These are phyloP conservation scores for Starmera amethionina DNA, from an alignment of 805 yeast species.

Conservation along the genomic window DNA sequence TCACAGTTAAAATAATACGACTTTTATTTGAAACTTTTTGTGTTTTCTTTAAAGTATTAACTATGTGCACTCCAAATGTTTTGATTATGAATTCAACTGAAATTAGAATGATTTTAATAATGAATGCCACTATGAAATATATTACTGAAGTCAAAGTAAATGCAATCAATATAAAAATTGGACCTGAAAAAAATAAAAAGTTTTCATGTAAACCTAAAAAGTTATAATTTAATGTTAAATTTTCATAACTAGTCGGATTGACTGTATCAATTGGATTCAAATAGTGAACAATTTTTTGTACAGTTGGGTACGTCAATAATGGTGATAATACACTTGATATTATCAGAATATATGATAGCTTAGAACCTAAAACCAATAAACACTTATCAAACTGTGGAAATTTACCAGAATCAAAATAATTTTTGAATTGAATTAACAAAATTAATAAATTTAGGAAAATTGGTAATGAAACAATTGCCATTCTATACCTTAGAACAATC, in stretches of 20 bases:
- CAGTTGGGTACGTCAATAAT: constrained; percentile 21
- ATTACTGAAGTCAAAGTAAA: constrained; percentile 27
- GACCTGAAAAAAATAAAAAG: constrained; percentile 47
- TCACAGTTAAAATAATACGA: constrained; percentile 7
- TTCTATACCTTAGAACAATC: constrained; percentile 66
- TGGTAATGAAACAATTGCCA: constrained; percentile 65
- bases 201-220: constrained; percentile 59
- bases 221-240: constrained; percentile 41
- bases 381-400: constrained; percentile 40
- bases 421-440: constrained; percentile 43
- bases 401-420: constrained; percentile 26
- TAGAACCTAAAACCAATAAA: constrained; percentile 25
- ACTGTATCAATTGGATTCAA: constrained; percentile 47
- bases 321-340: constrained; percentile 29
- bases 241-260: constrained; percentile 32
- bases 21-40: constrained; percentile 1
- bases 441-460: constrained; percentile 45
- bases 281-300: constrained; percentile 30
- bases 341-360: constrained; percentile 17
- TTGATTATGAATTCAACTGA: not conserved
- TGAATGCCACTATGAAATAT: not conserved
- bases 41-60: not conserved
- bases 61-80: not conserved
- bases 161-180: constrained; percentile 40
- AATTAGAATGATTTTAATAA: not conserved